These are phyloP conservation scores for Lotmaria passim DNA, from an alignment of 208 protist genomes.

Conservation along the genomic window DNA sequence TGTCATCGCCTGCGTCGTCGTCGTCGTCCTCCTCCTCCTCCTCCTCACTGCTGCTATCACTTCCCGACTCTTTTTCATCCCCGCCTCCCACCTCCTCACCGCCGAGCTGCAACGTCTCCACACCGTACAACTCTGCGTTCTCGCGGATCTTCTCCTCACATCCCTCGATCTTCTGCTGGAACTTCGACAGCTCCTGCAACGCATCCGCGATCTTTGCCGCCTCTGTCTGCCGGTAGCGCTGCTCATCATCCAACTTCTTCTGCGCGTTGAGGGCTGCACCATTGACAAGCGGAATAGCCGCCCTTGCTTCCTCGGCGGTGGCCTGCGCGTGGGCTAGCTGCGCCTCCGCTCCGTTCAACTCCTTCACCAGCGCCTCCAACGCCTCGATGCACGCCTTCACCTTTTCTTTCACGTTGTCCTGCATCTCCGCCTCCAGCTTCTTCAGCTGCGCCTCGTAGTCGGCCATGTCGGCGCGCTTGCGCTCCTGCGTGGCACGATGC, in stretches of 20 bases:
- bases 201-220: constrained; percentile 78
- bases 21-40: constrained; percentile 34
- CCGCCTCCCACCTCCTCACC: constrained; percentile 33
- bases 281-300: constrained; percentile 63
- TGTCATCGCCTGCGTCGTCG: constrained; percentile 2
- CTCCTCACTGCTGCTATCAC: constrained; percentile 27
- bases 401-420: constrained; percentile 59
- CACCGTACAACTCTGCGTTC: constrained; percentile 88
- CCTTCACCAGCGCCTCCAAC: constrained; percentile 52
- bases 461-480: constrained; percentile 54
- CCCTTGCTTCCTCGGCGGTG: constrained; percentile 53
- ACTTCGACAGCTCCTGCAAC: constrained; percentile 84
- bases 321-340: constrained; percentile 61
- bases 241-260: constrained; percentile 78
- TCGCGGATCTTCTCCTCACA: constrained; percentile 87
- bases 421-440: constrained; percentile 65
- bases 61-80: no score
- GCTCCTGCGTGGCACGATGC: constrained; percentile 75
- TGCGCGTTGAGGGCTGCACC: constrained; percentile 71
- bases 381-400: constrained; percentile 48
- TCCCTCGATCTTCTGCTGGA: constrained; percentile 87
- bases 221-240: constrained; percentile 82
- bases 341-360: constrained; percentile 66
- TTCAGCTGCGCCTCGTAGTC: constrained; percentile 68
- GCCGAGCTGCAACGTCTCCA: constrained; percentile 70